Conservation (phyloP, 345 rosid genomes). For the Populus deltoides region DNA sequence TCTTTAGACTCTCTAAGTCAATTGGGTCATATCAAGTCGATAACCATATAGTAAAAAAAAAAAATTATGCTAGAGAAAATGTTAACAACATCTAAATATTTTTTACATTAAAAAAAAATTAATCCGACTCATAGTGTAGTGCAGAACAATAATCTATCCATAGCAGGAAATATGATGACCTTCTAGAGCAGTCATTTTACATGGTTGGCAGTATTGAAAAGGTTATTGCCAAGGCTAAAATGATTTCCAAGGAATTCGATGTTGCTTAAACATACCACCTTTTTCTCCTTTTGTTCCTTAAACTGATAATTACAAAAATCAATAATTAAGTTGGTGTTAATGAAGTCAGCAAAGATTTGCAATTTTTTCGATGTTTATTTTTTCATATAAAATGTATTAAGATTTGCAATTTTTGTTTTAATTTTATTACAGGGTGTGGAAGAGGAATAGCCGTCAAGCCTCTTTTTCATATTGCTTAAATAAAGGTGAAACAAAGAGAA, state of each 20-base stretch:
- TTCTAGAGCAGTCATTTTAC: conserved; percentile 75
- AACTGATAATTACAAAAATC: conserved; percentile 14
- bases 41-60: too few relatives aligned
- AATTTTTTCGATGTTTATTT: conserved; percentile 28
- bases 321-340: conserved; percentile 18
- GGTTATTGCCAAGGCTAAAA: conserved; percentile 77
- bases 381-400: conserved; percentile 3
- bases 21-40: too few relatives aligned
- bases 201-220: conserved; percentile 86
- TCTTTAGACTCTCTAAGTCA: too few relatives aligned
- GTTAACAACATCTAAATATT: too few relatives aligned
- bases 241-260: conserved; percentile 69
- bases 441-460: conserved; percentile 15
- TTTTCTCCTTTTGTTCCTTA: conserved; percentile 2
- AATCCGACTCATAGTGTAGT: too few relatives aligned
- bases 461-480: conserved; percentile 10
- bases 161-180: conserved; percentile 80
- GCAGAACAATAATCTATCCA: too few relatives aligned
- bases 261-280: conserved; percentile 32
- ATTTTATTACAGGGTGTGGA: conserved; percentile 18
- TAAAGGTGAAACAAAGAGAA: conserved; percentile 10
- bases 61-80: too few relatives aligned
- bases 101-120: too few relatives aligned
- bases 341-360: conserved; percentile 14
- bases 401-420: conserved; percentile 2